Evolutionary conservation across 352 stramenopile genomes (phyloP).

Genomic region (Phytophthora pinifolia): DNA sequence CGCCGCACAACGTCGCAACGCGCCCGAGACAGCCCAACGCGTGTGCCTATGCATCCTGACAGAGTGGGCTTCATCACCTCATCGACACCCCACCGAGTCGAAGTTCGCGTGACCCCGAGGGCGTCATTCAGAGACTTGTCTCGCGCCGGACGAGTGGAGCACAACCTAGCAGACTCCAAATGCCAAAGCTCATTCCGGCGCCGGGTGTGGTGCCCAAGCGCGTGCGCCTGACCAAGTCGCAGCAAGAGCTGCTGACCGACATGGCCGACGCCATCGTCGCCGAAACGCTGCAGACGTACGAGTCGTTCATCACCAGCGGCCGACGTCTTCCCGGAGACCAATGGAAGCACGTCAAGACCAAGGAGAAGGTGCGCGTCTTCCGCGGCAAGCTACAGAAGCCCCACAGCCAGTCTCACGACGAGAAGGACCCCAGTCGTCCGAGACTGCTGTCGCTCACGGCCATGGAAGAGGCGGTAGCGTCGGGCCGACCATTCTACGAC

Average conservation of each 20-base stretch:
- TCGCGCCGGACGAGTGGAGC: neutral
- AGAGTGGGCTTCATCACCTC: neutral
- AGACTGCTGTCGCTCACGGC: constrained; percentile 35
- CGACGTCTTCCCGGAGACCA: constrained; percentile 32
- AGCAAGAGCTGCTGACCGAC: constrained; percentile 43
- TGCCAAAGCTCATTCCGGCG: neutral
- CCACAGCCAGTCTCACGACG: constrained; percentile 22
- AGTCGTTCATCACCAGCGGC: constrained; percentile 39
- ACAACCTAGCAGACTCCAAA: neutral
- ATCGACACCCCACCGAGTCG: neutral
- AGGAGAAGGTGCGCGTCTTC: constrained; percentile 54
- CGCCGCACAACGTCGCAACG: no score
- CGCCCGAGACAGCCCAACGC: no score
- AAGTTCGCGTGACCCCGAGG: neutral
- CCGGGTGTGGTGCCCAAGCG: neutral
- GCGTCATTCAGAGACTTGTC: constrained; percentile 5
- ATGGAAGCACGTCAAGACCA: constrained; percentile 56
- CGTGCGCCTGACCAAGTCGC: constrained; percentile 11
- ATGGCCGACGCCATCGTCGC: constrained; percentile 51
- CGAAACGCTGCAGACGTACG: constrained; percentile 54
- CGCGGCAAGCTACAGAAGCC: constrained; percentile 22
- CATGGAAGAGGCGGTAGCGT: constrained; percentile 22
- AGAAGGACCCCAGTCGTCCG: constrained; percentile 35
- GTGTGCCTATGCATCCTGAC: neutral
- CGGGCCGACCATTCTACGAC: constrained; percentile 17